Evolutionary conservation across 805 yeast genomes (phyloP).

Genomic region (Wickerhamomyces queroliae): DNA sequence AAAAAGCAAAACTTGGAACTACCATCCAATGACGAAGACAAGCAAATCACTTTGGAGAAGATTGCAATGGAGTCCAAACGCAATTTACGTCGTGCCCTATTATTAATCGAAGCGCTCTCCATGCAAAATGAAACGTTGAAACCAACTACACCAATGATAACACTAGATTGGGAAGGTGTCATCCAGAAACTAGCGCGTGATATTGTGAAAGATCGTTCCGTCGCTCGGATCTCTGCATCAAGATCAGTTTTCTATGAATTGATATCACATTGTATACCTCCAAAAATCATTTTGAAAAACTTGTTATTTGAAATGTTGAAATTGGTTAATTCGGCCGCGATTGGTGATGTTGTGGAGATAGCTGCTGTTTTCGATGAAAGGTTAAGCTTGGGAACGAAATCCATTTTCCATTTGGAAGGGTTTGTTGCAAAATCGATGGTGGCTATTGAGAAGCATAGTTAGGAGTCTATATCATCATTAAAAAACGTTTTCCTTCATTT

Average conservation of each 20-base stretch:
- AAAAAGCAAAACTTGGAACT: constrained; percentile 44
- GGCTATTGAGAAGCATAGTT: constrained; percentile 39
- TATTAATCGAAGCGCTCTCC: constrained; percentile 77
- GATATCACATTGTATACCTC: constrained; percentile 90
- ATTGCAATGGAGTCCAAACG: constrained; percentile 56
- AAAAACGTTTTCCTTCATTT: not conserved
- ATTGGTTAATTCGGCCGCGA: constrained; percentile 23
- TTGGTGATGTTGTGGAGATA: constrained; percentile 45
- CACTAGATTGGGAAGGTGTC: constrained; percentile 89
- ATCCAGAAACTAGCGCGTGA: constrained; percentile 57
- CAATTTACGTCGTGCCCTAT: constrained; percentile 71
- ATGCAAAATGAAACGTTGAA: constrained; percentile 58
- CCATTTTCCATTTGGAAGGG: constrained; percentile 93
- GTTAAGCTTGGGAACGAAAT: constrained; percentile 77
- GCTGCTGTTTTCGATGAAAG: constrained; percentile 80
- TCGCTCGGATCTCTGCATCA: constrained; percentile 46
- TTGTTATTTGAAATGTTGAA: constrained; percentile 42
- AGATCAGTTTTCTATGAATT: constrained; percentile 76
- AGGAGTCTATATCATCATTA: not conserved
- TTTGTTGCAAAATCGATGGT: constrained; percentile 88
- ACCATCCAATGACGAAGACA: constrained; percentile 30
- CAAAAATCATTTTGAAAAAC: constrained; percentile 69
- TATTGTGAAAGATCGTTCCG: constrained; percentile 58
- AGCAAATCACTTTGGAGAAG: constrained; percentile 35
- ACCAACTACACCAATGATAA: constrained; percentile 44